Percentiles rank a stretch among this genome's conserved stretches.
Conservation (phyloP, 441 rosid species). For the Manihot esculenta region DNA sequence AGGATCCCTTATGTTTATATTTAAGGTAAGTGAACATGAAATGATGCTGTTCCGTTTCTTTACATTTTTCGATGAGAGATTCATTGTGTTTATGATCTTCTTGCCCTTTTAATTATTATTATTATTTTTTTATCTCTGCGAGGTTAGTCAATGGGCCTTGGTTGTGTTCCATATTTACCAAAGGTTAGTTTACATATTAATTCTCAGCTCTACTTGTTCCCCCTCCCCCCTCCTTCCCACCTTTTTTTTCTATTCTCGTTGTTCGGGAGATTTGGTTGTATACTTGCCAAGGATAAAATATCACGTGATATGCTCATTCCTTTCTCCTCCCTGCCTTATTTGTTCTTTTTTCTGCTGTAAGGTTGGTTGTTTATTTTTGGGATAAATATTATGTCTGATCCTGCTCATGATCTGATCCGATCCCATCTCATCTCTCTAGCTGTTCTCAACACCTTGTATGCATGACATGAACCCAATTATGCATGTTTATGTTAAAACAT, state of each 20-base stretch:
- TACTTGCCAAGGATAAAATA: background rate
- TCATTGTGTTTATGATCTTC: background rate
- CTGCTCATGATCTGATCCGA: background rate
- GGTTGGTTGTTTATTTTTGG: background rate
- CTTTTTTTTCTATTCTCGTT: background rate
- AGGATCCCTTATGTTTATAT: slow-evolving; percentile 95
- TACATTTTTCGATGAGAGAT: slow-evolving; percentile 4
- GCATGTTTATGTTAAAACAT: too few species aligned
- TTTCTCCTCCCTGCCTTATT: background rate
- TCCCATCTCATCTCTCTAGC: background rate
- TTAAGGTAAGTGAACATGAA: slow-evolving; percentile 59
- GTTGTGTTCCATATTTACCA: slow-evolving; percentile 95
- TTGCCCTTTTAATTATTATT: too few species aligned
- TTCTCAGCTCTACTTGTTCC: slow-evolving; percentile 17
- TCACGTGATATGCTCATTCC: background rate
- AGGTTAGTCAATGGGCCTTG: slow-evolving; percentile 99
- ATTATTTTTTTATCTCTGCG: slow-evolving; percentile 42
- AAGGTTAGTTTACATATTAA: slow-evolving; percentile 60
- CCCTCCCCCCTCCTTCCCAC: background rate
- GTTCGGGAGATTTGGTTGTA: background rate
- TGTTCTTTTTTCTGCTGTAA: background rate
- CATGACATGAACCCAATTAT: too few species aligned
- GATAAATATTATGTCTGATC: slow-evolving; percentile 1
- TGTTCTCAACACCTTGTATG: too few species aligned
- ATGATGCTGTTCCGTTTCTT: slow-evolving; percentile 6